These are phyloP conservation scores for Plasmodium inui DNA, from an alignment of 169 alveolate genomes.

Conservation along the genomic window DNA sequence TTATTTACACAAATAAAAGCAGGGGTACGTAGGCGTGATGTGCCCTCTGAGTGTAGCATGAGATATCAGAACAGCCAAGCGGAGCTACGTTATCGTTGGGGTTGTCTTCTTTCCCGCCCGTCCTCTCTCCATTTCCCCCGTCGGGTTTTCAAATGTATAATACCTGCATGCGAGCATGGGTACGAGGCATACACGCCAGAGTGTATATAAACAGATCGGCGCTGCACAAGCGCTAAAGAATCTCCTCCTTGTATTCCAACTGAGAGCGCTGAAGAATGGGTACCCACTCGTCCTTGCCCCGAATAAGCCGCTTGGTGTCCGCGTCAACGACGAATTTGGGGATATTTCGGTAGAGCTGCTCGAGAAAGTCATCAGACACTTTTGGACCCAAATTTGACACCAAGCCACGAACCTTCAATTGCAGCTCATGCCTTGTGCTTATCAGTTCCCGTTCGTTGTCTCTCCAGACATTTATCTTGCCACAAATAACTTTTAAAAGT, in stretches of 20 bases:
- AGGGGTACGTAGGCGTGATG: background rate
- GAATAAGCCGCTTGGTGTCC: constrained; percentile 81
- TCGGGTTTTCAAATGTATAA: background rate
- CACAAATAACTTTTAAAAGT: constrained; percentile 79
- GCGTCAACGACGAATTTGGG: constrained; percentile 86
- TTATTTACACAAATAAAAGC: constrained; percentile 1
- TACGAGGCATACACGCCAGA: background rate
- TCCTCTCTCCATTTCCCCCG: background rate
- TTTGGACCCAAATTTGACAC: constrained; percentile 87
- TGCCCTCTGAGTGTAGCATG: background rate
- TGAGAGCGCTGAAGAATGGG: constrained; percentile 82
- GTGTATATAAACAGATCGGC: background rate
- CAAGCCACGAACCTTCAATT: constrained; percentile 84
- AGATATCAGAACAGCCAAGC: background rate
- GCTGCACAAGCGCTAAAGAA: constrained; percentile 58
- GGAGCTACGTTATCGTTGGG: background rate
- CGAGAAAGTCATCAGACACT: constrained; percentile 87
- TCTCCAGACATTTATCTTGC: constrained; percentile 89
- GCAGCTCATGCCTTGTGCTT: constrained; percentile 88
- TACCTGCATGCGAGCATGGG: background rate
- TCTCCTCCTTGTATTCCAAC: constrained; percentile 82
- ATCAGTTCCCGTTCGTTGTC: constrained; percentile 90
- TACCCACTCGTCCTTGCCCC: constrained; percentile 83
- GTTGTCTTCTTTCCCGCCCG: background rate
- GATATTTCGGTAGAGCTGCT: constrained; percentile 83